Conservation (phyloP, 257 asterid species). For the Linaria vulgaris region DNA sequence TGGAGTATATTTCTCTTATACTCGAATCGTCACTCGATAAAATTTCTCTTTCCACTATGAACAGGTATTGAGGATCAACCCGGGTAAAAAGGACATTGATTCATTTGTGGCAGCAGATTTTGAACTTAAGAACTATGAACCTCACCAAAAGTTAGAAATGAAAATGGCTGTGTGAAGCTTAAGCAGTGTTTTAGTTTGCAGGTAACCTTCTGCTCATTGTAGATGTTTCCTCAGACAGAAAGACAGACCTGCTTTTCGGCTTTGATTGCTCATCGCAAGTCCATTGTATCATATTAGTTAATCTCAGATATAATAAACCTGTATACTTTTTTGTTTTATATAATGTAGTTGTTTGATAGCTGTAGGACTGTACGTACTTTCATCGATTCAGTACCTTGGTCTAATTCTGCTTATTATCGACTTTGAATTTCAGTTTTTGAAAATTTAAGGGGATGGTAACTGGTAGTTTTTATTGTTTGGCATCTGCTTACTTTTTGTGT, state of each 20-base stretch:
- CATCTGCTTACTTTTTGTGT: no score
- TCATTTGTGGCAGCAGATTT: conserved; percentile 76
- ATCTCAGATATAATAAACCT: neutral
- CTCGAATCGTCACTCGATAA: no score
- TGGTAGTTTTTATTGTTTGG: no score
- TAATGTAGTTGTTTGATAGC: neutral
- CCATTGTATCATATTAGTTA: neutral
- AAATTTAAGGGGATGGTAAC: no score
- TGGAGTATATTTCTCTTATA: neutral
- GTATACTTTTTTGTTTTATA: neutral
- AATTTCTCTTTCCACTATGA: neutral
- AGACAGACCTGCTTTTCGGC: neutral
- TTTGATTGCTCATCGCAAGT: neutral
- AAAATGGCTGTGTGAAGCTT: conserved; percentile 79
- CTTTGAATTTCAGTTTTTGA: no score
- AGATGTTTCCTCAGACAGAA: neutral
- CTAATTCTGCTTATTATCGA: no score
- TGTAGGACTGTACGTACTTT: no score
- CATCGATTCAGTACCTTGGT: no score
- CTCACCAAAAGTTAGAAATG: conserved; percentile 90
- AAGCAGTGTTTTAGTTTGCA: neutral
- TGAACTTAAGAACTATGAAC: conserved; percentile 68
- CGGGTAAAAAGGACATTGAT: conserved; percentile 68
- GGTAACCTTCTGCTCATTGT: conserved; percentile 2
- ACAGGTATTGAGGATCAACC: conserved; percentile 75